Evolutionary conservation across 306 rosid genomes (phyloP), one percentile per base, ranked within the genome.

Genomic region (Phaseolus lunatus): DNA sequence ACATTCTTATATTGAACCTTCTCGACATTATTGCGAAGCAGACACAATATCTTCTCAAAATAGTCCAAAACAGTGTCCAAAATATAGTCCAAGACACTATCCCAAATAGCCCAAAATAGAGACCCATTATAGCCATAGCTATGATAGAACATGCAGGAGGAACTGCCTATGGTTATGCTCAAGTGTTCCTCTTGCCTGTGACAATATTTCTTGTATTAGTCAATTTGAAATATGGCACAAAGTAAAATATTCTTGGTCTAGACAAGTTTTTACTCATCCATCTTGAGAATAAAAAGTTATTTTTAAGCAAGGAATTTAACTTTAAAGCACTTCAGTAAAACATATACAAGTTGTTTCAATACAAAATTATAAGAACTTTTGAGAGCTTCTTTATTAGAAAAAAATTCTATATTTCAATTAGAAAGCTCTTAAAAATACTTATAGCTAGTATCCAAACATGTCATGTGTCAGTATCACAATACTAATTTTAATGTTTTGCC

Each of bases 101-200:
- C n/a, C n/a, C n/a, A n/a, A n/a, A n/a, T n/a, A n/a, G n/a, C n/a
- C n/a, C 97, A 57, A 95, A 91, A 85, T 83, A 92, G 16, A 95
- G 99, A 68, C 99, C 99, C 97, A 95, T 85, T 76, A 92, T 85
- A 33, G 99, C 96, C 99, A 95, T 95, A 54, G 86, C 91, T 27
- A 95, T 86, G 12, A 95, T 97, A 0, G 99, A 95, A 83, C 99
- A 95, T 11, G 99, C 99, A 9, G 99, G 86, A 5, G 99, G 97
- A 78, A 92, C 99, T 7, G 99, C 97, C 67, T 95, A 95, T 90
- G 7, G 97, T 92, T 72, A 89, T 83, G 81, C 86, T 86, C 29
- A 88, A 96, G 49, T 71, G 85, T 80, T 95, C 96, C 63, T 88
- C 97, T 79, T 89, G 97, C 89, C 98, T 94, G 87, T 58, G 45